Base-by-base conservation (phyloP, 345 rosid species). In the Pistacia atlantica region DNA sequence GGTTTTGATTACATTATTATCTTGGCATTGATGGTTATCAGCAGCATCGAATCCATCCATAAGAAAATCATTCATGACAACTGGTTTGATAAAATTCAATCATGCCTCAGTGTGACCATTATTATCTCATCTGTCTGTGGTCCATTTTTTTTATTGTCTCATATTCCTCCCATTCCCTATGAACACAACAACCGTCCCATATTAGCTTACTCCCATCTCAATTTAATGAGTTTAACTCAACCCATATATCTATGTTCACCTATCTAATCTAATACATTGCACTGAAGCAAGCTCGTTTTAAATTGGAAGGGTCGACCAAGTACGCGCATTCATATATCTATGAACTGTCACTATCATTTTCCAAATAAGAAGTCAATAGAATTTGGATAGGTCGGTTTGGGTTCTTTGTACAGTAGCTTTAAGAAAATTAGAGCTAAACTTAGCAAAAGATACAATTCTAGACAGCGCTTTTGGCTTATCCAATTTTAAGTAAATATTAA, bases 31-130 rank as follows among this genome's bases (percentile, higher is more conserved):
- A 45, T 59, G 66, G 54, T 35, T 45, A 42, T 71, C 65, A 38
- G 65, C 55, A 38, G 55, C 75, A 42, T 59, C 22, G 55, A n/a
- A 20, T 45, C 22, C 42, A 38, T 4, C 13, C 7, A 63, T 17
- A 6, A 5, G 11, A 12, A 42, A 72, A 42, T 22, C 65, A 25
- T 45, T 69, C 72, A 33, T 42, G 60, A 73, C 69, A 63, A 73
- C 62, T 63, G 62, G 60, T 65, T 33, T 63, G 69, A 74, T 49
- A 74, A 51, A 54, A 51, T 61, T 63, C 77, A 63, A 63, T 52
- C 61, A 51, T 74, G 48, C 58, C 69, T 11, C 48, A 49, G 1
- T 49, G 49, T 52, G 4, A 49, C 61, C 49, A 28, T 48, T 31
- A 54, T 54, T 46, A 46, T 48, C 51, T 62, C 76, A 16, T 49